These are phyloP conservation scores for Neolentinus lepideus DNA, from an alignment of 1,284 basidiomycete genomes.

Conservation along the genomic window DNA sequence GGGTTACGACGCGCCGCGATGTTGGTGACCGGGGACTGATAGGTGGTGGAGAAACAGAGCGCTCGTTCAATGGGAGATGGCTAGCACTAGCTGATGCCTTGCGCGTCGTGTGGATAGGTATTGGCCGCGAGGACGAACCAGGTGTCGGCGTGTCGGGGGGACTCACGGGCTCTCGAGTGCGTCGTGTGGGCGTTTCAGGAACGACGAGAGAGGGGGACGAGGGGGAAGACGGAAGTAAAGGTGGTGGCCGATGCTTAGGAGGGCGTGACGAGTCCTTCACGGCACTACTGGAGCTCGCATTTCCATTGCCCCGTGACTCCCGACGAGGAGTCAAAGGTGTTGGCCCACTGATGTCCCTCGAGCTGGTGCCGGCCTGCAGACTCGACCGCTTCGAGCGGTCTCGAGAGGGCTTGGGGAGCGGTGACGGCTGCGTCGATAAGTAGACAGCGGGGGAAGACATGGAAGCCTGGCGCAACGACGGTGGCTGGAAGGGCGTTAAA, in stretches of 20 bases:
- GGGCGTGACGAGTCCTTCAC: slow-evolving; percentile 4
- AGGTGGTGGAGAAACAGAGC: slow-evolving; percentile 27
- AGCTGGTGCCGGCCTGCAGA: slow-evolving; percentile 25
- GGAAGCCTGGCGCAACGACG: slow-evolving; percentile 59
- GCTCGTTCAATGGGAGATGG: slow-evolving; percentile 29
- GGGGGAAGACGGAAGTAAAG: slow-evolving; percentile 22
- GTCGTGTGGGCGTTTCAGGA: slow-evolving; percentile 16
- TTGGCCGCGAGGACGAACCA: slow-evolving; percentile 32
- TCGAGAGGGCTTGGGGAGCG: slow-evolving; percentile 33
- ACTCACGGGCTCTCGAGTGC: slow-evolving; percentile 28
- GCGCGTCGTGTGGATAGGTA: slow-evolving; percentile 27
- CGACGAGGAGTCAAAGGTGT: slow-evolving; percentile 29
- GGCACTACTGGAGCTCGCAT: slow-evolving; percentile 3
- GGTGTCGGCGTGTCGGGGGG: slow-evolving; percentile 44
- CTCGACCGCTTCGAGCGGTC: slow-evolving; percentile 33
- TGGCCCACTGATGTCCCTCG: slow-evolving; percentile 35
- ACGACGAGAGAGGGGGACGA: slow-evolving; percentile 9
- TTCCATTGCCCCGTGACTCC: slow-evolving; percentile 16
- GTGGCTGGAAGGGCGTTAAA: slow-evolving; percentile 49
- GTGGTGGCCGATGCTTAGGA: slow-evolving; percentile 23
- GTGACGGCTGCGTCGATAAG: slow-evolving; percentile 33
- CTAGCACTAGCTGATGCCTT: slow-evolving; percentile 31
- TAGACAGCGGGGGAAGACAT: slow-evolving; percentile 65
- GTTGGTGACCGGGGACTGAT: slow-evolving; percentile 35
- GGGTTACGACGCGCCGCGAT: slow-evolving; percentile 23